These are phyloP conservation scores for Fusarium cicatricum DNA, from an alignment of 2,329 filamentous ascomycete species.

Conservation along the genomic window DNA sequence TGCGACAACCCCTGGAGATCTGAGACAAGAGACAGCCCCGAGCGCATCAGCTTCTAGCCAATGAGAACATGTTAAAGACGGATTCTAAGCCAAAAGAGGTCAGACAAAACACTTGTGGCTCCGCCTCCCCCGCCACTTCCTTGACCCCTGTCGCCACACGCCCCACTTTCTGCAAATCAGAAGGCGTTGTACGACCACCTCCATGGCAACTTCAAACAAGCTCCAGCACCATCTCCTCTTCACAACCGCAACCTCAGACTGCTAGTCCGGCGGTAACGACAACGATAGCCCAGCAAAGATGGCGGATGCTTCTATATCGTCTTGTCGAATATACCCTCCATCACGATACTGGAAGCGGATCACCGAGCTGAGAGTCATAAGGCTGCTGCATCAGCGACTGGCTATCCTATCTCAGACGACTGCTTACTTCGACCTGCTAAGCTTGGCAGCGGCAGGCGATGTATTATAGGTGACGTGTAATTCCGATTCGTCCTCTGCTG, in stretches of 20 bases:
- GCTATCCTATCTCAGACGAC: constrained; percentile 3
- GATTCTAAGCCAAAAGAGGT: constrained; percentile 38
- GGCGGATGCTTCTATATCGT: constrained; percentile 7
- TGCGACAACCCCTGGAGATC: constrained; percentile 46
- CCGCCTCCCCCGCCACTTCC: constrained; percentile 35
- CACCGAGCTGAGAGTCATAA: constrained; percentile 10
- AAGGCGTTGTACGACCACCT: constrained; percentile 19
- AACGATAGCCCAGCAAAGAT: constrained; percentile 14
- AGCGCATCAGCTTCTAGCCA: constrained; percentile 8
- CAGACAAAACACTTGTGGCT: constrained; percentile 25
- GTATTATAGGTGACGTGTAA: constrained; percentile 15
- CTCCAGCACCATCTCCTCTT: constrained; percentile 12
- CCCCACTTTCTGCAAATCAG: constrained; percentile 36
- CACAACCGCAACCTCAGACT: constrained; percentile 20
- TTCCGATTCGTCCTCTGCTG: constrained; percentile 21
- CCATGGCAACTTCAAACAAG: constrained; percentile 42
- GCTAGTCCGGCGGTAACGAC: constrained; percentile 7
- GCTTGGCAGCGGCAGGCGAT: constrained; percentile 20
- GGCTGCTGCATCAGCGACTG: neutral
- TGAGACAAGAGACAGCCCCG: constrained; percentile 19
- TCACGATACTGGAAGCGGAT: constrained; percentile 11
- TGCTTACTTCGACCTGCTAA: constrained; percentile 5
- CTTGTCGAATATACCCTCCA: constrained; percentile 32
- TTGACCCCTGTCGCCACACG: constrained; percentile 18
- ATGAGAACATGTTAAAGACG: constrained; percentile 11